Base-by-base conservation (phyloP, 495 filamentous ascomycete species). In the Penicillium pulvis region DNA sequence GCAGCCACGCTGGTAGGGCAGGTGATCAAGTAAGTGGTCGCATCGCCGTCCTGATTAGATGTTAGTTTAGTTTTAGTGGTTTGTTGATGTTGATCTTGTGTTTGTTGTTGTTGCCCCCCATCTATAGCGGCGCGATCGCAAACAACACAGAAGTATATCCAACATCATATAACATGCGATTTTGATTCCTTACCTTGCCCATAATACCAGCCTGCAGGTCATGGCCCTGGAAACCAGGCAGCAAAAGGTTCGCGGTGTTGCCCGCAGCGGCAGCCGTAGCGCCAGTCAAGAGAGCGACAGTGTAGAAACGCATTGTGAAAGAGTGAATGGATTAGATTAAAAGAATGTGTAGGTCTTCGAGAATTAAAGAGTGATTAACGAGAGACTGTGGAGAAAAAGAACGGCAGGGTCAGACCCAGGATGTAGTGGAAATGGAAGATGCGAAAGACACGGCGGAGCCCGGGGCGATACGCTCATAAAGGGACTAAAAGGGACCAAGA, bases 251-350 rank as follows among this genome's bases (percentile, higher is more conserved):
- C 26, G 70, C 70, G 24, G 69, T 60, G 46, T 71, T 68, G 44
- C 61, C 60, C 26, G 73, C 73, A 45, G 66, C 59, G 43, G 55
- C 71, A 24, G 71, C 64, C 45, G 67, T 57, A 31, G 63, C 66
- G 55, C 68, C 59, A 20, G 69, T 56, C 61, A 73, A 45, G 31
- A 73, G 55, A 56, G 67, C 67, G 46, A 69, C 36, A 51, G 67
- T 43, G 55, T 62, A 47, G 62, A 70, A 60, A 60, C 64, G 71
- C 71, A 73, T 73, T 17, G 26, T 70, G 64, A 35, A 55, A 45
- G 49, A 69, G 63, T 44, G 66, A 67, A 59, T 63, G 58, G 36
- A 23, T 23, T 23, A 68, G 61, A 65, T 58, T 59, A 53, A 59
- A 55, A 54, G 51, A 55, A 51, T 17, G 26, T 8, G 46, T 49